A percentile compares a stretch with the other conserved stretches of the same genome.
These are phyloP conservation scores for Paramecium caudatum DNA, from an alignment of 73 alveolate species.

Conservation along the genomic window DNA sequence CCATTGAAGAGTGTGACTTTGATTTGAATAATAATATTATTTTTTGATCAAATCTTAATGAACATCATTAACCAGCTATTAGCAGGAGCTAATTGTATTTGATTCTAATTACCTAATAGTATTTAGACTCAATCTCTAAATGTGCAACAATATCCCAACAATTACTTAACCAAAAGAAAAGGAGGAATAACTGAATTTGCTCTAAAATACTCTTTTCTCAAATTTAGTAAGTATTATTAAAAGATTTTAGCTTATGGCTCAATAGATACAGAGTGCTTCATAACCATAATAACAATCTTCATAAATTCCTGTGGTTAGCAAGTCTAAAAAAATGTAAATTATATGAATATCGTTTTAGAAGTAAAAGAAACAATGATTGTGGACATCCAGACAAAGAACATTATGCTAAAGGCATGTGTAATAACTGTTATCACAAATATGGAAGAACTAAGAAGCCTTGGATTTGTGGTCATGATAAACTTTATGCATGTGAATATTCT, in stretches of 20 bases:
- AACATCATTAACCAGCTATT: conserved; percentile 44
- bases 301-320: not conserved
- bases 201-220: conserved; percentile 19
- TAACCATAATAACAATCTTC: not conserved
- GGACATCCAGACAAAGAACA: conserved; percentile 90
- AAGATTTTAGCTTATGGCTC: not conserved
- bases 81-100: conserved; percentile 61
- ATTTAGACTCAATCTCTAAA: conserved; percentile 46
- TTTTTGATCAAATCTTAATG: conserved; percentile 54
- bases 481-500: conserved; percentile 65
- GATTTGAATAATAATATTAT: conserved; percentile 51
- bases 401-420: conserved; percentile 97
- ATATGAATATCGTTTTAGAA: conserved; percentile 18
- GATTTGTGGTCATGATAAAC: conserved; percentile 84
- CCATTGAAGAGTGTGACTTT: conserved; percentile 27
- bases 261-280: not conserved
- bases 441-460: conserved; percentile 92
- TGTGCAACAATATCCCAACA: conserved; percentile 8
- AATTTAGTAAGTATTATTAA: not conserved
- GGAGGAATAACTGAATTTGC: conserved; percentile 45
- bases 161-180: not conserved
- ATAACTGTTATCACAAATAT: conserved; percentile 88
- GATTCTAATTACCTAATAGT: not conserved
- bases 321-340: conserved; percentile 40
- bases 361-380: conserved; percentile 71